These are phyloP conservation scores for Lachnum nothofagi DNA, from an alignment of 2,329 filamentous ascomycete species.

Conservation along the genomic window DNA sequence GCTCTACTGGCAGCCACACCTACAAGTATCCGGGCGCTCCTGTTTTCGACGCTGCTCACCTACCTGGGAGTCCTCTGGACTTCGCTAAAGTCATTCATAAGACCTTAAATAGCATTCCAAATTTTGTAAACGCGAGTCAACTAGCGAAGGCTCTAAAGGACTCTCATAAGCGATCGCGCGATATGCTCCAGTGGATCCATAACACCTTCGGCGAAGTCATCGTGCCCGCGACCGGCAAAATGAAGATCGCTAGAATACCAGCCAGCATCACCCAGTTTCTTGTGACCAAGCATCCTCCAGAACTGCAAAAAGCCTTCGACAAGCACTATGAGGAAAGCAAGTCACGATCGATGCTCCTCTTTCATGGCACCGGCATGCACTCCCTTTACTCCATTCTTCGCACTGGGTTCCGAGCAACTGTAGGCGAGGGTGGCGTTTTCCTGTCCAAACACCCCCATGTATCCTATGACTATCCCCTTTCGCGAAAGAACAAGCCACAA, in stretches of 20 bases:
- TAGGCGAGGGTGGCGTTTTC: background rate
- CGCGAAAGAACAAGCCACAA: background rate
- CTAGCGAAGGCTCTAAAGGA: background rate
- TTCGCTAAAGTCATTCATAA: background rate
- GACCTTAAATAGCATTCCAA: background rate
- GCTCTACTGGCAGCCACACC: no score
- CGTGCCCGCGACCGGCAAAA: background rate
- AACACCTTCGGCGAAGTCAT: background rate
- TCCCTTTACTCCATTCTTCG: background rate
- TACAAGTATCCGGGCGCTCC: background rate
- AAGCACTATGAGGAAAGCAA: background rate
- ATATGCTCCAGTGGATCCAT: background rate
- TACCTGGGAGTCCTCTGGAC: background rate
- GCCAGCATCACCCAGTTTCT: background rate
- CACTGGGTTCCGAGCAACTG: background rate
- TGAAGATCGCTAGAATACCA: background rate
- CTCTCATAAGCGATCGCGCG: background rate
- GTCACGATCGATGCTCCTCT: background rate
- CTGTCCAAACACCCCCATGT: background rate
- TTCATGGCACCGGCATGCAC: background rate
- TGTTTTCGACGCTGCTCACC: background rate
- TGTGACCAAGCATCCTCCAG: background rate
- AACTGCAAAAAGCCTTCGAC: background rate
- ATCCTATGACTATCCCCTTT: background rate
- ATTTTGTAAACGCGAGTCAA: background rate